Conservation (phyloP, 352 stramenopile genomes). For the Aphanomyces astaci region DNA sequence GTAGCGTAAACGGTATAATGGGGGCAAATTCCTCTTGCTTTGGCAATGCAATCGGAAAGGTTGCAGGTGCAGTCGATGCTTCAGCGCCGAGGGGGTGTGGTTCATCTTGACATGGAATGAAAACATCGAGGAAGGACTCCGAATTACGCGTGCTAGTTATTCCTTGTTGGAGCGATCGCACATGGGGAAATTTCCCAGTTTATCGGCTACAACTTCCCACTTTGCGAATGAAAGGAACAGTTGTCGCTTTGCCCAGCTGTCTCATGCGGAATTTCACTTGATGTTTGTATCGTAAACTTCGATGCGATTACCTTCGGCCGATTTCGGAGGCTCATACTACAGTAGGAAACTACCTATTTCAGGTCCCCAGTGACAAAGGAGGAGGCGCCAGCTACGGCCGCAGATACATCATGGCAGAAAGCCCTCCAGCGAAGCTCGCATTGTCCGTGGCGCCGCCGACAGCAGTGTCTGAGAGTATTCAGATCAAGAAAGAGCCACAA, state of each 20-base stretch:
- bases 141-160: not conserved
- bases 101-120: not conserved
- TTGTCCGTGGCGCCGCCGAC: constrained; percentile 5
- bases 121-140: not conserved
- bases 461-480: constrained; percentile 19
- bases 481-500: constrained; percentile 22
- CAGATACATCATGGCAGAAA: constrained; percentile 8
- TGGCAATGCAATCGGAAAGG: too few relatives aligned
- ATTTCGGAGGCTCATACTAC: not conserved
- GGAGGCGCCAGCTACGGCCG: not conserved
- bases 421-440: constrained; percentile 13
- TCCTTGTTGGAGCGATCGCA: not conserved
- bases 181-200: not conserved
- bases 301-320: not conserved
- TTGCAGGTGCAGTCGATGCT: not conserved
- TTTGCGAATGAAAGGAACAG: not conserved
- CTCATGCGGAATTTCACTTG: not conserved
- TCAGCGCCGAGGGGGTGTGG: not conserved
- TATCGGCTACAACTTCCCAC: not conserved
- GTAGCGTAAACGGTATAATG: too few relatives aligned
- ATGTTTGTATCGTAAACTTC: constrained; percentile 1
- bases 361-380: not conserved
- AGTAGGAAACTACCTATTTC: not conserved
- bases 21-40: too few relatives aligned
- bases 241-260: not conserved